Conservation (phyloP, 2,329 filamentous ascomycete species). For the Rutstroemia sp. region DNA sequence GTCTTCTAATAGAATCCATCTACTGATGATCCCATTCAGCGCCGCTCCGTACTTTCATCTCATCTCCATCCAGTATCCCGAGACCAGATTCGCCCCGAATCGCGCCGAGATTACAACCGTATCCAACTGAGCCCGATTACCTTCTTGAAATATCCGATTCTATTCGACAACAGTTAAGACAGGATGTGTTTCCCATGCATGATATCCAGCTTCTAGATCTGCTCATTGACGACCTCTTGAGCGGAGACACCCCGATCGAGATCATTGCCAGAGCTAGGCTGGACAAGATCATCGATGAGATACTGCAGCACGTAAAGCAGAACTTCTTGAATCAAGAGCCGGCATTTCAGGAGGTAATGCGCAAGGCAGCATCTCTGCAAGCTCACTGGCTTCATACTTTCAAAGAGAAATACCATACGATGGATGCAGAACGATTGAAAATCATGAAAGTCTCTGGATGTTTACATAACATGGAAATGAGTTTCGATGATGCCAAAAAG, state of each 20-base stretch:
- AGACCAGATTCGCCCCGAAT: not conserved
- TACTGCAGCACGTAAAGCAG: slow-evolving; percentile 5
- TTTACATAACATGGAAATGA: slow-evolving; percentile 12
- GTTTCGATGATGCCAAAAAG: not conserved
- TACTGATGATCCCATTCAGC: not conserved
- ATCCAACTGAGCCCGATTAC: not conserved
- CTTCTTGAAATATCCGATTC: slow-evolving; percentile 4
- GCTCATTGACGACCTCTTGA: slow-evolving; percentile 4
- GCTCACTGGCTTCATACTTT: slow-evolving; percentile 19
- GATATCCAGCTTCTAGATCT: not conserved
- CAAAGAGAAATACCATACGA: slow-evolving; percentile 12
- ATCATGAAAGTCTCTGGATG: slow-evolving; percentile 14
- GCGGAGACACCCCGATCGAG: not conserved
- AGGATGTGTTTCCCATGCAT: not conserved
- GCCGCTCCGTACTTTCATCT: not conserved
- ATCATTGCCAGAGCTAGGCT: slow-evolving; percentile 4
- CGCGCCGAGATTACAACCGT: not conserved
- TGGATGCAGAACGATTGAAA: slow-evolving; percentile 16
- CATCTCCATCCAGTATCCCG: not conserved
- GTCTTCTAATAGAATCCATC: too few relatives aligned
- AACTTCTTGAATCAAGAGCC: not conserved
- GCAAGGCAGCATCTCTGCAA: slow-evolving; percentile 11
- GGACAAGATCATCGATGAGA: slow-evolving; percentile 17
- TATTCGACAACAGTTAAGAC: slow-evolving; percentile 1
- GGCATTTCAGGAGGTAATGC: slow-evolving; percentile 1